Evolutionary conservation across 1,284 basidiomycete species (phyloP).

Genomic region (Sanguinoderma infundibulare): DNA sequence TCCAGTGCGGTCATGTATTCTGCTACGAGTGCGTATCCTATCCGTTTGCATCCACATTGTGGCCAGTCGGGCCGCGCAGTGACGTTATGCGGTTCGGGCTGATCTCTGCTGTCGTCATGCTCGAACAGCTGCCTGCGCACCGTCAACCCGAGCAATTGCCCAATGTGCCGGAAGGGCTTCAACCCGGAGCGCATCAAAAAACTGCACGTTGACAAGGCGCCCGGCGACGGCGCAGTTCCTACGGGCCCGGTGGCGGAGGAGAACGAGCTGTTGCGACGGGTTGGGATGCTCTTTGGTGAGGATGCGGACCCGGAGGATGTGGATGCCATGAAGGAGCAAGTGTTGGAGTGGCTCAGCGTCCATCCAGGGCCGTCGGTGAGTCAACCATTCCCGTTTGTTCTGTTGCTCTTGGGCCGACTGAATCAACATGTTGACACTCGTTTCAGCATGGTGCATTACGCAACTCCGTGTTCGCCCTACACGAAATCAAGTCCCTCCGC

Average conservation of each 20-base stretch:
- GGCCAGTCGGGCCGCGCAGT: neutral
- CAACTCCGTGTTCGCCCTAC: slow-evolving; percentile 27
- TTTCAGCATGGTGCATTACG: slow-evolving; percentile 28
- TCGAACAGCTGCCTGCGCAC: slow-evolving; percentile 52
- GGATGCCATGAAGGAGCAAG: slow-evolving; percentile 46
- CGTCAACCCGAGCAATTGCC: slow-evolving; percentile 57
- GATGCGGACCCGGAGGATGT: slow-evolving; percentile 47
- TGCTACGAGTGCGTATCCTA: slow-evolving; percentile 55
- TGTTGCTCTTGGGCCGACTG: neutral
- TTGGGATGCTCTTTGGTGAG: slow-evolving; percentile 50
- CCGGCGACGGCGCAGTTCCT: slow-evolving; percentile 14
- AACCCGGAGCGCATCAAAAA: slow-evolving; percentile 57
- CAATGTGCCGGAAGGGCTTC: slow-evolving; percentile 67
- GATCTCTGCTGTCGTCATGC: neutral
- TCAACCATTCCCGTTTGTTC: neutral
- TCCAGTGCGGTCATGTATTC: slow-evolving; percentile 74
- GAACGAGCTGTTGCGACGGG: slow-evolving; percentile 46
- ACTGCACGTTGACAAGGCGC: slow-evolving; percentile 55
- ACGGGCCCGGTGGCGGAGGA: slow-evolving; percentile 25
- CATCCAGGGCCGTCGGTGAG: slow-evolving; percentile 17
- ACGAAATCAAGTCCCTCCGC: slow-evolving; percentile 21
- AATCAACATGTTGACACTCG: neutral
- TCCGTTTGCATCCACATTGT: neutral
- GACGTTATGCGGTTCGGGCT: neutral
- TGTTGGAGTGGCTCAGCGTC: slow-evolving; percentile 49